Evolutionary conservation across 371 early-diverging fungal species (phyloP).

Genomic region (Capillidium rhysosporum): DNA sequence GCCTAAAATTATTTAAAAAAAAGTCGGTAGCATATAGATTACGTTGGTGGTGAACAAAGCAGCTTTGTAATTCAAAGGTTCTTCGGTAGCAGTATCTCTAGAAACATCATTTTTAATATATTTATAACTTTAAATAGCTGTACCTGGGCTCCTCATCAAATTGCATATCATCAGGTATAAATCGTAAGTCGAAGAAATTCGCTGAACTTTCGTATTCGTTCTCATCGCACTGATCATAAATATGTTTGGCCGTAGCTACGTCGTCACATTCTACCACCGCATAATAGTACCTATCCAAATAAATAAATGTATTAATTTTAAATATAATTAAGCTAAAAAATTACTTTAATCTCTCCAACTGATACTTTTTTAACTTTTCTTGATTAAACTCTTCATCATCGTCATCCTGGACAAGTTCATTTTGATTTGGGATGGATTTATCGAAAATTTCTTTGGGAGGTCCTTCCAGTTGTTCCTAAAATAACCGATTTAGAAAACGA

Average conservation of each 20-base stretch:
- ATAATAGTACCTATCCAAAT: conserved; percentile 56
- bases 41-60: conserved; percentile 57
- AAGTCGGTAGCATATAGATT: neutral
- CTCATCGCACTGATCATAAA: conserved; percentile 78
- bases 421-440: conserved; percentile 17
- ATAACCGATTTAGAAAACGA: neutral
- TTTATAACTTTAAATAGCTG: neutral
- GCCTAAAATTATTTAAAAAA: conserved; percentile 22
- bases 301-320: neutral
- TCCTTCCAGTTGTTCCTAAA: conserved; percentile 46
- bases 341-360: conserved; percentile 64
- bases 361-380: conserved; percentile 73
- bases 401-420: conserved; percentile 22
- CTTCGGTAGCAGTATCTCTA: conserved; percentile 41
- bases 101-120: conserved; percentile 4
- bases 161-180: conserved; percentile 78
- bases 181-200: conserved; percentile 92
- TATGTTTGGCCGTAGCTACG: conserved; percentile 58
- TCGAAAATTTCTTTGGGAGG: conserved; percentile 65
- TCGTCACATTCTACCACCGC: conserved; percentile 85
- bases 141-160: conserved; percentile 44
- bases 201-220: conserved; percentile 84
- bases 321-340: neutral
- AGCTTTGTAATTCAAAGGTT: conserved; percentile 64
- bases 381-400: conserved; percentile 63